Base-by-base conservation (phyloP, 352 stramenopile species). In the Phytophthora macrochlamydospora region DNA sequence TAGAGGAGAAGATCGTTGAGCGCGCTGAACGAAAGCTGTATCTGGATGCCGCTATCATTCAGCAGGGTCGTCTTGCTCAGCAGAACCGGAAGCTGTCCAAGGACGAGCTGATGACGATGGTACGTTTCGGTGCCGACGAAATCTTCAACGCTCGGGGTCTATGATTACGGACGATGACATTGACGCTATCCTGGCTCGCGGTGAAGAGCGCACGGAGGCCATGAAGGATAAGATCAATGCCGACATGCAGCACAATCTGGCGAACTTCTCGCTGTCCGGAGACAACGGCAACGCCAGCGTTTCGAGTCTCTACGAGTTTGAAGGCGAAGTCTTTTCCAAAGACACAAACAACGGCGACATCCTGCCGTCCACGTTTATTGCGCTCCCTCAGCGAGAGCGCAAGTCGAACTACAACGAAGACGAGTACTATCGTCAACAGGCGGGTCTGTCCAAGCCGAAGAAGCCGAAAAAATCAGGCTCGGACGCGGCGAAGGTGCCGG, bases 1-100 rank as follows among this genome's bases (percentile, higher is more conserved):
- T 99, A 1, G 98, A 99, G 71, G 97, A 99, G 75, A 99, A 99
- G 76, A 99, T 99, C 45, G 81, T 99, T 7, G 96, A 98, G 67
- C 95, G 98, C 60, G 98, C 98, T 0, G 98, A 97, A 46, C 94
- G 98, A 53, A 99, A 99, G 81, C 76, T 99, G 29, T 99, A 99
- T 61, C 85, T 97, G 73, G 98, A 99, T 75, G 98, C 97, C 2
- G 97, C 98, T 24, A 98, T 99, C 40, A 99, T 99, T 71, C 98
- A 99, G 80, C 97, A 99, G 66, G 97, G 97, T 55, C 90, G 97
- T 30, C 81, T 99, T 3, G 96, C 97, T 2, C 86, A 97, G 62
- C 89, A 96, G 59, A 96, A 97, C 67, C 87, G 92, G 13, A 96
- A 96, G 71, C 69, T 97, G 2, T 96, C 89, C 35, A 99, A 99